phyloP scores from a whole-genome alignment of 2,329 filamentous ascomycete species.

The Lasiodiplodia sp. region DNA sequence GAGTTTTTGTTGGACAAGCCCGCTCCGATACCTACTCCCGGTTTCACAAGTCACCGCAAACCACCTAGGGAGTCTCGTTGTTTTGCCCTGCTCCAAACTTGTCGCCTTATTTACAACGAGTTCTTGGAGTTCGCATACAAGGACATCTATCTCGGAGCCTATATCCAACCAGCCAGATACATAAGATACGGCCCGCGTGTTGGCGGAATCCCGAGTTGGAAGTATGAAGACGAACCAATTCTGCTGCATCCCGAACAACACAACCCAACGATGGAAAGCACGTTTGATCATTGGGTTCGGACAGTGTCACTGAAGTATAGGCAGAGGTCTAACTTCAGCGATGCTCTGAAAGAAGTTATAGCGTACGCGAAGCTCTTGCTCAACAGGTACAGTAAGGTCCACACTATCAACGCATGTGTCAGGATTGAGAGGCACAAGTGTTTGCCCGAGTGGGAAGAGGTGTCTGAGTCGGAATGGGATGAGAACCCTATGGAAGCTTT shows the following conservation, averaged over 20 bases:
- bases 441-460: neutral
- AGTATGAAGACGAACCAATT: neutral
- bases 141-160: neutral
- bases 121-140: neutral
- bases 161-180: neutral
- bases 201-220: too few relatives aligned
- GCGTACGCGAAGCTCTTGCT: neutral
- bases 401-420: neutral
- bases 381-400: neutral
- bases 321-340: neutral
- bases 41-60: neutral
- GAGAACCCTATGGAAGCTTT: neutral
- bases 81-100: neutral
- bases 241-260: neutral
- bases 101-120: neutral
- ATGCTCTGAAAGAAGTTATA: neutral
- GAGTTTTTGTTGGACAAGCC: neutral
- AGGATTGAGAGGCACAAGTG: neutral
- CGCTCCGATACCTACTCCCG: neutral
- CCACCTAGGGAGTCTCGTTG: neutral
- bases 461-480: neutral
- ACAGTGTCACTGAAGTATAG: neutral
- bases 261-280: neutral
- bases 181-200: neutral
- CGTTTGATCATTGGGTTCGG: neutral